Percentiles rank a stretch among this genome's conserved stretches.
Conservation (phyloP, 495 filamentous ascomycete species). For the Pyronema omphalodes region DNA sequence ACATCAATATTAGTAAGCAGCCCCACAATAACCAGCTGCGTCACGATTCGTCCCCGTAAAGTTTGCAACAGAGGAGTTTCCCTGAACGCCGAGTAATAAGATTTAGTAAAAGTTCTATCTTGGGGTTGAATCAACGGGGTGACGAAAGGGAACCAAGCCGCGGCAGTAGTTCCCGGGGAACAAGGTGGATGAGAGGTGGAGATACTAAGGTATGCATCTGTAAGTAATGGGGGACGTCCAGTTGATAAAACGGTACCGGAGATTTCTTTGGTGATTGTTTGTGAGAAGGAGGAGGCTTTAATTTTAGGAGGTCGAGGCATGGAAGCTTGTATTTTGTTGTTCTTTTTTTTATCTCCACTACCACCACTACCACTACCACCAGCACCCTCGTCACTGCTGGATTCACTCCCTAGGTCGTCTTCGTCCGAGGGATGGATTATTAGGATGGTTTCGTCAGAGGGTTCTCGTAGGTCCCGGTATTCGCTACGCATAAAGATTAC, state of each 20-base stretch:
- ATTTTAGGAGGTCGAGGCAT: not conserved
- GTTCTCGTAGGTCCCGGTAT: conserved; percentile 41
- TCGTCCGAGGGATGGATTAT: conserved; percentile 13
- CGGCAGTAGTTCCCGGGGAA: conserved; percentile 41
- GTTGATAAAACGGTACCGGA: conserved; percentile 10
- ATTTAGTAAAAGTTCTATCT: conserved; percentile 59
- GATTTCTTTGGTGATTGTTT: conserved; percentile 7
- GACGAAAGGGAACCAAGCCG: conserved; percentile 45
- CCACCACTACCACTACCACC: conserved; percentile 8
- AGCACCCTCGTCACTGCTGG: conserved; percentile 14
- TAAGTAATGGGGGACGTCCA: conserved; percentile 20
- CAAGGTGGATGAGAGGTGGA: conserved; percentile 35
- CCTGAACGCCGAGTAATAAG: conserved; percentile 76
- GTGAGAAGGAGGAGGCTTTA: not conserved
- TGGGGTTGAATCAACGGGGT: conserved; percentile 34
- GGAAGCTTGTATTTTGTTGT: not conserved
- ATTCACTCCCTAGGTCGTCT: not conserved
- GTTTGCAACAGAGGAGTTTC: conserved; percentile 49
- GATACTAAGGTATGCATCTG: conserved; percentile 45
- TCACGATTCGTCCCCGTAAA: conserved; percentile 61
- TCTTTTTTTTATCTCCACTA: not conserved
- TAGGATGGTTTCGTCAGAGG: conserved; percentile 33
- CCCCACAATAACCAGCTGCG: conserved; percentile 82
- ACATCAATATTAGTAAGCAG: conserved; percentile 76
- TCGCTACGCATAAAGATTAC: conserved; percentile 77